Base-by-base conservation (phyloP, 2,329 filamentous ascomycete species). In the Ophiostoma sp. region DNA sequence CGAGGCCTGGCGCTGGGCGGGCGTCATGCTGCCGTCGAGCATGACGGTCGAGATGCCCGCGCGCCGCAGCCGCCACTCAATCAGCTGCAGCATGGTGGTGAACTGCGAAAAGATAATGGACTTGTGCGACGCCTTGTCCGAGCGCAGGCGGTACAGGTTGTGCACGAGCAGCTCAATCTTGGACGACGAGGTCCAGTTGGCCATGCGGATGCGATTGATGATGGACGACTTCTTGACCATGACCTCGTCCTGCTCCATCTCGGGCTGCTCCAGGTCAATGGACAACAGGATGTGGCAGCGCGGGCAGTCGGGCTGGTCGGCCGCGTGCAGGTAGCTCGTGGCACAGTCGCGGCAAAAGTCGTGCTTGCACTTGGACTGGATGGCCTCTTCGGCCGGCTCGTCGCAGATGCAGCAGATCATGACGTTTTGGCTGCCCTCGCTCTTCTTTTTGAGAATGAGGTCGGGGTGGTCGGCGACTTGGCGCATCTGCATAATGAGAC, bases 21-120 rank as follows among this genome's bases (percentile, higher is more conserved):
- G 95, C 36, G 91, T 96, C 95, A 99, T 99, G 79, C 90, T 96
- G 33, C 95, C 95, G 77, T 99, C 95, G 5, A 99, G 86, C 93
- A 99, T 97, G 71, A 98, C 95, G 0, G 95, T 99, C 57, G 93
- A 96, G 81, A 99, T 97, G 6, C 95, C 95, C n/a, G 94, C 95
- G 72, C 94, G 91, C 71, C 94, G 92, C 69, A 99, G 87, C 69
- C 94, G 92, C 94, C 94, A 98, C 81, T 98, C 94, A 66, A 97
- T 94, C 35, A 98, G 86, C 82, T 97, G 94, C 71, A 98, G 83
- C 94, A 98, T 98, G 1, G 92, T 95, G 0, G 94, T 97, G 77
- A 98, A 98, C 76, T 97, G 94, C 10, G 92, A 96, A 79, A 98
- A 98, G 73, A 98, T 95, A 77, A 98, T 98, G 4, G 92, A 96